Percentiles rank a stretch among this genome's conserved stretches.
phyloP scores from a whole-genome alignment of 164 flowering plant genomes.

The Macadamia integrifolia region DNA sequence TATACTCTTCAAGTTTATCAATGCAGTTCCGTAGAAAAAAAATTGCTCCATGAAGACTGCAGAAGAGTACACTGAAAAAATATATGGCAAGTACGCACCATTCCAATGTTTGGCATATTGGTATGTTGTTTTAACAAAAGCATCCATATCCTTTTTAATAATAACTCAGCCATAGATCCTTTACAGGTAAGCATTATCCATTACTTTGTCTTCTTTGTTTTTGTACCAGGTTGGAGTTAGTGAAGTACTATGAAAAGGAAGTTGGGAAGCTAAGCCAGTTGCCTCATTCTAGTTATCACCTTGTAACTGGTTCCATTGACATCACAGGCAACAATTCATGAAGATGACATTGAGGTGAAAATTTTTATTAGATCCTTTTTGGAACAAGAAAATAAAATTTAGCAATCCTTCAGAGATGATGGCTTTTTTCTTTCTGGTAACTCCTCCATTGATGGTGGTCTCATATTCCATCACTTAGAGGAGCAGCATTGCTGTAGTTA shows the following conservation, averaged over 20 bases:
- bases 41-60: neutral
- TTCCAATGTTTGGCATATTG: constrained; percentile 26
- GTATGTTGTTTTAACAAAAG: neutral
- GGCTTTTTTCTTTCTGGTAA: too few relatives aligned
- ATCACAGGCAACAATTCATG: too few relatives aligned
- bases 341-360: too few relatives aligned
- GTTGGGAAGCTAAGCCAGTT: constrained; percentile 12
- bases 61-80: neutral
- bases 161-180: neutral
- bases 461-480: too few relatives aligned
- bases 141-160: neutral
- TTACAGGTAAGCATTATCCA: neutral
- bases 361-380: too few relatives aligned
- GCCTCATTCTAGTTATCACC: neutral
- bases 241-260: constrained; percentile 4
- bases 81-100: constrained; percentile 22
- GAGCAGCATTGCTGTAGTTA: too few relatives aligned
- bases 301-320: neutral
- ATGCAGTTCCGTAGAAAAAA: constrained; percentile 5
- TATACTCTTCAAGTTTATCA: neutral
- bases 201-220: neutral
- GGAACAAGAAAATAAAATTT: too few relatives aligned
- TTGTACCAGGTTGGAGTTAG: constrained; percentile 11
- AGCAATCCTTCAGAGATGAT: too few relatives aligned
- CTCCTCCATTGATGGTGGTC: too few relatives aligned